Base-by-base conservation (phyloP, 768 basidiomycete species). In the Rhodotorula paludigena region DNA sequence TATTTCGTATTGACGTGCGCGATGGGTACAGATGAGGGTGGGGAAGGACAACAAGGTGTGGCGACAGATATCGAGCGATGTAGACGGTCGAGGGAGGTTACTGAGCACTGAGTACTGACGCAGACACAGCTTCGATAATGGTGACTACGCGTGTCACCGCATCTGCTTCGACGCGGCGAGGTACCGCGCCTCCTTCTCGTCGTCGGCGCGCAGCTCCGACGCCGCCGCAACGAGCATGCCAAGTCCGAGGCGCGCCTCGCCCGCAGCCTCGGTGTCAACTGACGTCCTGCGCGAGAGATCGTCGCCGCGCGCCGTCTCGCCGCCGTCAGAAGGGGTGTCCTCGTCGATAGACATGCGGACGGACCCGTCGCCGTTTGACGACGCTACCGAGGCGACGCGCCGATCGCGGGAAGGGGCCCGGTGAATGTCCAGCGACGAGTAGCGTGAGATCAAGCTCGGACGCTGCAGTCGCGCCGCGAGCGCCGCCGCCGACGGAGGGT, bases 161-260 rank as follows among this genome's bases (percentile, higher is more conserved):
- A 55, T 55, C 15, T 21, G 23, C n/a, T 41, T 36, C n/a, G 54
- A 15, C n/a, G n/a, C 39, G 1, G 54, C 54, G 9, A 55, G 54
- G 2, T 39, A 38, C 36, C 20, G 9, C 49, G 32, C 49, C 56
- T 30, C 21, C 39, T 64, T 49, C 32, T 20, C 39, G 7, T 49
- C 57, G 18, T 15, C 28, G 11, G 47, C 60, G 32, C 48, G 25
- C 38, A 45, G 18, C 48, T 44, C 42, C 11, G 12, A 33, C n/a
- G 58, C 64, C 6, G 58, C 57, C n/a, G 64, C 64, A 23, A 39
- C 48, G 23, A 66, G 64, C 57, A 66, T 60, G 2, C 64, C 64
- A 0, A 66, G 53, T 1, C 64, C 64, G 30, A 60, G 18, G 8
- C 47, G 42, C 38, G 45, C 16, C 18, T 15, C 44, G n/a, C 12